phyloP scores from a whole-genome alignment of 345 rosid species.

The Hevea brasiliensis region DNA sequence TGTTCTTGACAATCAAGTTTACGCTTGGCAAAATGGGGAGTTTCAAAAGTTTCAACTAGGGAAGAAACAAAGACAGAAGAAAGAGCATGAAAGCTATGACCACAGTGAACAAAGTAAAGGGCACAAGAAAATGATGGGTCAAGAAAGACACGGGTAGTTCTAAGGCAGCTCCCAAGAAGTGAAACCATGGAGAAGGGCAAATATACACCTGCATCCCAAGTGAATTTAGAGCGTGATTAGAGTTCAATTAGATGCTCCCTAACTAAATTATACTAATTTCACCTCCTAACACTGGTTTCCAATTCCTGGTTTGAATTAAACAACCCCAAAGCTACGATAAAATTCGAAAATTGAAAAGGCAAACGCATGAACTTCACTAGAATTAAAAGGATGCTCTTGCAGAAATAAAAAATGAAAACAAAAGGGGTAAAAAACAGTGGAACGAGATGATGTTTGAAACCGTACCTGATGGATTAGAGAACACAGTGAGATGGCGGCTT shows the following conservation, averaged over 20 bases:
- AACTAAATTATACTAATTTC: not conserved
- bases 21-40: slow-evolving; percentile 13
- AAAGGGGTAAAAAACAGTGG: not conserved
- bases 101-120: slow-evolving; percentile 18
- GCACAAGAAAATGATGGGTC: slow-evolving; percentile 23
- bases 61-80: slow-evolving; percentile 18
- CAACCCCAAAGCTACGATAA: not conserved
- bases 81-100: slow-evolving; percentile 19
- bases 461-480: not conserved
- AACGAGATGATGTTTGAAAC: not conserved
- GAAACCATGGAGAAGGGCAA: slow-evolving; percentile 30
- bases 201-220: not conserved
- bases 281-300: not conserved
- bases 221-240: slow-evolving; percentile 1
- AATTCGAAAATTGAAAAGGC: not conserved
- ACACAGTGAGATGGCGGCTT: not conserved
- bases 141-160: slow-evolving; percentile 17
- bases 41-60: slow-evolving; percentile 12
- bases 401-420: not conserved
- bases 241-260: not conserved
- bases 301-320: not conserved
- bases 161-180: slow-evolving; percentile 21
- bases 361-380: no score
- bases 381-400: not conserved
- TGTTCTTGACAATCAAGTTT: slow-evolving; percentile 16